Conservation (phyloP, 257 asterid species). For the Solanum neorickii region DNA sequence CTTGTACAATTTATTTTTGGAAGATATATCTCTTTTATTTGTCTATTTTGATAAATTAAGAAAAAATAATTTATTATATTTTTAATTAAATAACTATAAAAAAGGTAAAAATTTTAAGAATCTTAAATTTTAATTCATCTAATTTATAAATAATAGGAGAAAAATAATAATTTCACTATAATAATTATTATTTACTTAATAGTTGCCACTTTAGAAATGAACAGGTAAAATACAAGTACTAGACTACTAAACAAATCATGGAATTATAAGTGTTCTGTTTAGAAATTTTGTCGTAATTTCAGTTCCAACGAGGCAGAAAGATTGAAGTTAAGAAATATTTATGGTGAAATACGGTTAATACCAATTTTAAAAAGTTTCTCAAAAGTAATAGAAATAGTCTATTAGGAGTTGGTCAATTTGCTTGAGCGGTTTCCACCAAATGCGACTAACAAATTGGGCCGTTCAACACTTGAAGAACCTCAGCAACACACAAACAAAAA, state of each 20-base stretch:
- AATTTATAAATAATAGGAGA: no score
- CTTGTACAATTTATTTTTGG: no score
- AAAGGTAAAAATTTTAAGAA: no score
- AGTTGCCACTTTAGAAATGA: no score
- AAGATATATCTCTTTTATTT: rapidly evolving
- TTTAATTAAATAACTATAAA: no score
- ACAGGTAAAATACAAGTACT: no score
- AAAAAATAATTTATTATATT: no score
- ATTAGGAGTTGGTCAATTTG: not conserved
- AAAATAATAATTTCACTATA: no score
- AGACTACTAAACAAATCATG: no score
- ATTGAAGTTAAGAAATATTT: not conserved
- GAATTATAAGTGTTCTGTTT: not conserved
- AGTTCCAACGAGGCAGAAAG: not conserved
- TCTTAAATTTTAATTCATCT: no score
- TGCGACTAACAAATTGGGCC: not conserved
- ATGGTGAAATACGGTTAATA: not conserved
- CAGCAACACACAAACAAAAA: not conserved
- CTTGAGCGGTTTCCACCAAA: not conserved
- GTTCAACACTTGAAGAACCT: not conserved
- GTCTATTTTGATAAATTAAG: no score
- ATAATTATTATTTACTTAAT: no score
- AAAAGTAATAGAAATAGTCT: not conserved
- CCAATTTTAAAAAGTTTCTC: not conserved
- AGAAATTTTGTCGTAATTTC: not conserved